These are phyloP conservation scores for Lentinula boryana DNA, from an alignment of 768 basidiomycete species.

Conservation along the genomic window DNA sequence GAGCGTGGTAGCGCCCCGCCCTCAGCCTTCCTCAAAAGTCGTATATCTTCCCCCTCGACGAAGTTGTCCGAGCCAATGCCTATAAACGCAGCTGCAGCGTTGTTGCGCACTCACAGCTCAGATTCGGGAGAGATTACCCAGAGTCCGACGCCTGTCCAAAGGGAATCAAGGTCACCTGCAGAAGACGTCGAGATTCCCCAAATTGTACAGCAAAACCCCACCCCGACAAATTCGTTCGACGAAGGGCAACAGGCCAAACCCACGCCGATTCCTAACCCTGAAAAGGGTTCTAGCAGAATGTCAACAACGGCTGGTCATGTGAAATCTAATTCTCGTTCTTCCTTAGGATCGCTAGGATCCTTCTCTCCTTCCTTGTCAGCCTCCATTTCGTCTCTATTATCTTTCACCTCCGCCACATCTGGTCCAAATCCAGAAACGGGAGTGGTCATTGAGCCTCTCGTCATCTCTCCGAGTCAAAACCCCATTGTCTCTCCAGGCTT, in stretches of 20 bases:
- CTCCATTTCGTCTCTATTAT: conserved; percentile 9
- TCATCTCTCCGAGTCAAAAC: conserved; percentile 27
- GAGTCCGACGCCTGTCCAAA: background rate
- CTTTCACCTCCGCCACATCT: conserved; percentile 11
- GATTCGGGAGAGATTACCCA: background rate
- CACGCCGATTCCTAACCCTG: background rate
- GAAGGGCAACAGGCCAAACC: background rate
- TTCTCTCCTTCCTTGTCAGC: conserved; percentile 4
- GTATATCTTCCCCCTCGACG: background rate
- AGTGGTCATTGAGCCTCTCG: conserved; percentile 48
- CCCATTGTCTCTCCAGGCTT: conserved; percentile 8
- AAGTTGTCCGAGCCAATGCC: background rate
- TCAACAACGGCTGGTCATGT: background rate
- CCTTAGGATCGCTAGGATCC: background rate
- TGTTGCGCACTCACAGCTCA: background rate
- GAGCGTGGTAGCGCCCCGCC: conserved; percentile 4
- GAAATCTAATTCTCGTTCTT: background rate
- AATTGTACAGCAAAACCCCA: background rate
- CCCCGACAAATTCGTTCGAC: background rate
- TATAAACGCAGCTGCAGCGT: background rate
- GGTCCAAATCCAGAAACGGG: conserved; percentile 5
- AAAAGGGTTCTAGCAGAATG: background rate
- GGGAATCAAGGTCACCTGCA: background rate
- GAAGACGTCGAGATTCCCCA: background rate
- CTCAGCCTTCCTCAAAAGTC: background rate